Base-by-base conservation (phyloP, 441 rosid species). In the Mallotus japonicus region DNA sequence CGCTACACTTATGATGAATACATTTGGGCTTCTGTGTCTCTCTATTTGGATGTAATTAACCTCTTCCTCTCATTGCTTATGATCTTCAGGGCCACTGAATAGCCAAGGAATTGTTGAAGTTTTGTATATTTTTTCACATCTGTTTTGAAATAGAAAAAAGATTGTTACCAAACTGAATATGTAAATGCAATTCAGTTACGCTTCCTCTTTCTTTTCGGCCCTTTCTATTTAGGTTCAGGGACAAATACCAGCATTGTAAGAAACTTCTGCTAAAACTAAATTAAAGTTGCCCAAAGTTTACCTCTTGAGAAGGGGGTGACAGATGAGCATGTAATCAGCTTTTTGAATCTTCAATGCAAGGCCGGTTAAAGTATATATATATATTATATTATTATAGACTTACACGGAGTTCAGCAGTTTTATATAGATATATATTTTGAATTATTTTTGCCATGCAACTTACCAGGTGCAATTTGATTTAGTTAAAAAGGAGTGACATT, bases 1-100 rank as follows among this genome's bases (percentile, higher is more conserved):
- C 90, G 98, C 7, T 82, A 77, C 82, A 64, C 89, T 0, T 92
- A 91, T 12, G 98, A 91, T 63, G 95, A 92, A 5, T 91, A 92
- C 73, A 91, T 92, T 34, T 91, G 93, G 96, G 98, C 97, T 55
- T 87, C 98, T 0, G 85, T 91, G 0, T 61, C 89, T 42, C 80
- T 92, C 19, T 92, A 92, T 71, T 77, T 92, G 34, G 98, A 92
- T 65, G 82, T 91, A 72, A 79, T 91, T 55, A 92, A 91, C 67
- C 92, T 92, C 71, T 92, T 92, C 83, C 81, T 92, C 6, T 76
- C 96, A 1, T 67, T 92, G 72, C 79, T 91, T 8, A 79, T 86
- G 13, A 12, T 92, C 73, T 86, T 92, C 67, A 86, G 95, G 51
- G 95, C 92, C 15, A 87, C 87, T 22, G 91, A 88, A 1, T 28